A percentile compares a stretch with the other conserved stretches of the same genome.
These are phyloP conservation scores for Boechera stricta DNA, from an alignment of 345 rosid species.

Conservation along the genomic window DNA sequence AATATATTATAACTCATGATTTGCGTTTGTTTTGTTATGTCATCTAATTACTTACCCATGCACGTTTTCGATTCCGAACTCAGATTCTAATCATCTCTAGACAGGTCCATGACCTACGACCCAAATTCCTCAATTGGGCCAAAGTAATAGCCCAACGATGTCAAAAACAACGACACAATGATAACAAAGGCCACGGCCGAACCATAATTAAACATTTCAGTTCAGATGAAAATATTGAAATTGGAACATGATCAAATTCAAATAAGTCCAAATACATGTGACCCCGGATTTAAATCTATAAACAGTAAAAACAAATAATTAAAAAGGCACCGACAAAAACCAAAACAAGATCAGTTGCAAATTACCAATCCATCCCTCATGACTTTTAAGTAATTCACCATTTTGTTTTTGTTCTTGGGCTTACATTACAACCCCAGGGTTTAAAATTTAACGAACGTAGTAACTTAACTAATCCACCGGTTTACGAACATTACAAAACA, in stretches of 20 bases:
- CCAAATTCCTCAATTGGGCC: constrained; percentile 6
- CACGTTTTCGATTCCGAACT: background rate
- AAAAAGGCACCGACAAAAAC: constrained; percentile 37
- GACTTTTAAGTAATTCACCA: background rate
- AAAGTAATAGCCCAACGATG: background rate
- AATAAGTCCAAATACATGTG: constrained; percentile 41
- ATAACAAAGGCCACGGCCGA: background rate
- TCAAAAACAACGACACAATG: background rate
- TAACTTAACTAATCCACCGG: constrained; percentile 21
- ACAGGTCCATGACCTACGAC: background rate
- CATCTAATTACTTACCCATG: background rate
- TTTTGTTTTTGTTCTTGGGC: too few species aligned
- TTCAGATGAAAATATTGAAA: background rate
- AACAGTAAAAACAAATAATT: constrained; percentile 12
- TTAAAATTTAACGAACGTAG: background rate
- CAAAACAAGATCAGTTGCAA: background rate
- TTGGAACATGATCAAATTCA: background rate
- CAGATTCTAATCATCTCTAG: background rate
- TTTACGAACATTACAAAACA: background rate
- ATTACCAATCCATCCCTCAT: constrained; percentile 19
- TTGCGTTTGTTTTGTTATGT: background rate
- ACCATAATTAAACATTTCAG: background rate
- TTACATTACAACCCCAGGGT: background rate
- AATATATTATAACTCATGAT: background rate
- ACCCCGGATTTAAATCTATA: constrained; percentile 15